Evolutionary conservation across 495 filamentous ascomycete species (phyloP).

Genomic region (Penicillium nucicola): DNA sequence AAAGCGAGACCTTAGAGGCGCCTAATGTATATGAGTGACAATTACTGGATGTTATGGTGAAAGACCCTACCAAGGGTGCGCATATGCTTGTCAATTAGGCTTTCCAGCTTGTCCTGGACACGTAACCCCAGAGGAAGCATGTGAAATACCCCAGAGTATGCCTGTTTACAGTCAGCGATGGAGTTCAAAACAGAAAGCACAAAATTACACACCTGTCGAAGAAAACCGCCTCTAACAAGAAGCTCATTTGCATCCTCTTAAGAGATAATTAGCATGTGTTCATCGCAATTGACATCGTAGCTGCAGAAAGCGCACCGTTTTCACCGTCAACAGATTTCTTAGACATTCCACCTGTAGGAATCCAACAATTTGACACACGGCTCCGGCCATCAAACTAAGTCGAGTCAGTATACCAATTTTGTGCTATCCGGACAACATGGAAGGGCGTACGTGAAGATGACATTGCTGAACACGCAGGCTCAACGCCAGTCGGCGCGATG

Average conservation of each 20-base stretch:
- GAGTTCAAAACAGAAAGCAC: too few species aligned
- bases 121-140: conserved; percentile 84
- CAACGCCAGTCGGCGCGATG: conserved; percentile 7
- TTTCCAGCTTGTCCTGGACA: conserved; percentile 86
- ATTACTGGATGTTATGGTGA: background rate
- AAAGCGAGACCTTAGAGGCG: conserved; percentile 84
- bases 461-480: conserved; percentile 16
- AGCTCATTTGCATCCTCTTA: conserved; percentile 68
- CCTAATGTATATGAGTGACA: conserved; percentile 46
- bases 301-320: conserved; percentile 22
- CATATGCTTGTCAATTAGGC: conserved; percentile 89
- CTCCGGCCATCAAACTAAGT: conserved; percentile 52
- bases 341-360: conserved; percentile 70
- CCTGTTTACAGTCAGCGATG: conserved; percentile 35
- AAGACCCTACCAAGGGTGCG: conserved; percentile 56
- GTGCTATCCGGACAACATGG: background rate
- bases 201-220: conserved; percentile 60
- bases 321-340: conserved; percentile 48
- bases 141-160: conserved; percentile 89
- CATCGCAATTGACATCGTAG: background rate
- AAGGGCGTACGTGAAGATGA: conserved; percentile 23
- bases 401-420: conserved; percentile 9
- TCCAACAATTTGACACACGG: conserved; percentile 73
- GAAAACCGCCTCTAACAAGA: conserved; percentile 72
- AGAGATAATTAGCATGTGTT: conserved; percentile 11